Percentiles rank a stretch among this genome's conserved stretches.
phyloP scores from a whole-genome alignment of 2,329 filamentous ascomycete genomes.

The Penicillium sp. region DNA sequence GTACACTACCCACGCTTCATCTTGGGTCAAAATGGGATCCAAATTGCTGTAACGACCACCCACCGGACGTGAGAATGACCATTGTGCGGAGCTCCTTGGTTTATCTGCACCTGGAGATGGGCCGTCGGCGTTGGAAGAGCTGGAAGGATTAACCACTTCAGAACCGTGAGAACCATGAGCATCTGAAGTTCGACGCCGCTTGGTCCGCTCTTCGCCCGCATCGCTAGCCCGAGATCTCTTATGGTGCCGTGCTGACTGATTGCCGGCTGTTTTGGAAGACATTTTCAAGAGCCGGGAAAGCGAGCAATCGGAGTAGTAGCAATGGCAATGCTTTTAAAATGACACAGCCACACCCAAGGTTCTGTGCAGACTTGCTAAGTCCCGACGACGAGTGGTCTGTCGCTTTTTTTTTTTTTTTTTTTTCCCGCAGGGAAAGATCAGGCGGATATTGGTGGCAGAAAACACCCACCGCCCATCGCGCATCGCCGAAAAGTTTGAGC shows the following conservation, averaged over 20 bases:
- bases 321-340: too few species aligned
- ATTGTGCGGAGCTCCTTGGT: conserved; percentile 27
- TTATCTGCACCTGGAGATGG: conserved; percentile 16
- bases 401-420: conserved; percentile 22
- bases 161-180: conserved; percentile 24
- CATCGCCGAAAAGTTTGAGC: conserved; percentile 17
- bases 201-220: conserved; percentile 27
- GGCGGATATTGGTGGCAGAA: conserved; percentile 21
- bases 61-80: conserved; percentile 50
- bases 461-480: conserved; percentile 8
- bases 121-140: conserved; percentile 10
- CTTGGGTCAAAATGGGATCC: conserved; percentile 57
- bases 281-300: background rate
- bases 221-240: conserved; percentile 35
- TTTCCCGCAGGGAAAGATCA: conserved; percentile 15
- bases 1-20: conserved; percentile 51
- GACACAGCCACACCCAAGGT: too few species aligned
- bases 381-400: too few species aligned
- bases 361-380: too few species aligned
- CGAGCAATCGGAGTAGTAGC: too few species aligned
- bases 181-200: conserved; percentile 33
- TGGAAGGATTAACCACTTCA: conserved; percentile 22
- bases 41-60: conserved; percentile 56
- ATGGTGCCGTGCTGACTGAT: conserved; percentile 21
- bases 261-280: conserved; percentile 19